Conservation (phyloP, 805 yeast genomes). For the Ogataea pignaliae region DNA sequence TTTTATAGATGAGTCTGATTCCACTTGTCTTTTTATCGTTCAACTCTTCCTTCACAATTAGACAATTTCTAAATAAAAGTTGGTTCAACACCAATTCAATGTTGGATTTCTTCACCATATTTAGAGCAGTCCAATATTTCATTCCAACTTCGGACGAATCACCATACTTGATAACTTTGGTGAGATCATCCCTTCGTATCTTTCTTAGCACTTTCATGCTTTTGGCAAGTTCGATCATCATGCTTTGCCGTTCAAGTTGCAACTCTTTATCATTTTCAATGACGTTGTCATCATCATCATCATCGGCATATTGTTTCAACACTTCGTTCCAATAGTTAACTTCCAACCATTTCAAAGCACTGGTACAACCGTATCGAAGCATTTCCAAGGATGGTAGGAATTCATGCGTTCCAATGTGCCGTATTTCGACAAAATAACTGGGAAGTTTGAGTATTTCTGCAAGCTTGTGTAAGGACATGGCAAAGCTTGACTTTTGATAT, state of each 20-base stretch:
- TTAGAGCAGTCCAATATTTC: slow-evolving; percentile 39
- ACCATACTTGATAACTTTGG: slow-evolving; percentile 35
- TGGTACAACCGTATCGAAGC: slow-evolving; percentile 52
- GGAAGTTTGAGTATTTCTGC: slow-evolving; percentile 73
- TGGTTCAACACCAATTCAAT: slow-evolving; percentile 21
- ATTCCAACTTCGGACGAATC: slow-evolving; percentile 38
- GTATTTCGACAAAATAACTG: slow-evolving; percentile 75
- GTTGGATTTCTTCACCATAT: slow-evolving; percentile 15
- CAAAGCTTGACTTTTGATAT: slow-evolving; percentile 70
- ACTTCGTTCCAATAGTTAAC: slow-evolving; percentile 64
- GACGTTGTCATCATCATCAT: slow-evolving; percentile 17
- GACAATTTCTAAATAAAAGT: slow-evolving; percentile 29
- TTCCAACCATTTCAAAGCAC: slow-evolving; percentile 74
- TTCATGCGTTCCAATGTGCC: slow-evolving; percentile 93
- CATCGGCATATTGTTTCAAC: slow-evolving; percentile 17
- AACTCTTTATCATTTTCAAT: not conserved
- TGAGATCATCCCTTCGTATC: slow-evolving; percentile 42
- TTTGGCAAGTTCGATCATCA: slow-evolving; percentile 23
- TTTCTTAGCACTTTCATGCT: slow-evolving; percentile 45
- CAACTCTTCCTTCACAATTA: slow-evolving; percentile 24
- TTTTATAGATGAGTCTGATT: slow-evolving; percentile 28
- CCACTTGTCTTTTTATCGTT: slow-evolving; percentile 26
- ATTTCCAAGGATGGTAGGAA: slow-evolving; percentile 65
- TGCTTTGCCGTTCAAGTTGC: not conserved
- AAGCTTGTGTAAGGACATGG: slow-evolving; percentile 70